phyloP scores from a whole-genome alignment of 352 stramenopile genomes.

The Globisporangium recalcitrans region DNA sequence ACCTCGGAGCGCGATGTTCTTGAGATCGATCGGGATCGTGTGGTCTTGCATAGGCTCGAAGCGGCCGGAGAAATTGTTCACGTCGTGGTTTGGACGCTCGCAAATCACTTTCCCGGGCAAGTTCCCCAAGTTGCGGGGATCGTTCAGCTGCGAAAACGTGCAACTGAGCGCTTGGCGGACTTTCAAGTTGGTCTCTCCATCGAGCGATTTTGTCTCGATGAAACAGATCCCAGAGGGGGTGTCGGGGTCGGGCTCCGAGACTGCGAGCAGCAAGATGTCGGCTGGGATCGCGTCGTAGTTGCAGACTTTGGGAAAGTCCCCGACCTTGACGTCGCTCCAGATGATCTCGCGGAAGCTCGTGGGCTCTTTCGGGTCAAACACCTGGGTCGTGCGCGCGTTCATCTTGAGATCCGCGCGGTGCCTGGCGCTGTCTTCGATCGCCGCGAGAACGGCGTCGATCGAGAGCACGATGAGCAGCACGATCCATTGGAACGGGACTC shows the following conservation, averaged over 20 bases:
- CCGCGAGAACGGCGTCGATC: constrained; percentile 80
- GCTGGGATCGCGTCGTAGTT: constrained; percentile 85
- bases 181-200: constrained; percentile 87
- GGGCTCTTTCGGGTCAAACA: constrained; percentile 49
- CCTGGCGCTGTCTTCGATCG: constrained; percentile 77
- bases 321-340: constrained; percentile 67
- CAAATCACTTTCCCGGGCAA: constrained; percentile 64
- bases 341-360: constrained; percentile 45
- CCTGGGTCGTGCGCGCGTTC: constrained; percentile 59
- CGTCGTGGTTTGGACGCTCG: constrained; percentile 83
- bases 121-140: constrained; percentile 57
- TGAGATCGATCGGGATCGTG: constrained; percentile 81
- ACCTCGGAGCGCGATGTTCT: constrained; percentile 75
- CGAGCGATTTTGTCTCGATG: constrained; percentile 83
- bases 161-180: constrained; percentile 76
- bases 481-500: constrained; percentile 85
- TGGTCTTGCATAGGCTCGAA: constrained; percentile 72
- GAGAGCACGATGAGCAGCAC: constrained; percentile 80
- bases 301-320: constrained; percentile 81
- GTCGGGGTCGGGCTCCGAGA: constrained; percentile 56
- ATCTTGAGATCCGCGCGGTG: constrained; percentile 78
- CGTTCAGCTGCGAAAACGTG: constrained; percentile 77
- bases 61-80: constrained; percentile 80
- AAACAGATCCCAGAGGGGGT: constrained; percentile 77
- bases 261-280: constrained; percentile 72